Conservation (phyloP, 2,329 filamentous ascomycete species). For the Knufia fluminis region DNA sequence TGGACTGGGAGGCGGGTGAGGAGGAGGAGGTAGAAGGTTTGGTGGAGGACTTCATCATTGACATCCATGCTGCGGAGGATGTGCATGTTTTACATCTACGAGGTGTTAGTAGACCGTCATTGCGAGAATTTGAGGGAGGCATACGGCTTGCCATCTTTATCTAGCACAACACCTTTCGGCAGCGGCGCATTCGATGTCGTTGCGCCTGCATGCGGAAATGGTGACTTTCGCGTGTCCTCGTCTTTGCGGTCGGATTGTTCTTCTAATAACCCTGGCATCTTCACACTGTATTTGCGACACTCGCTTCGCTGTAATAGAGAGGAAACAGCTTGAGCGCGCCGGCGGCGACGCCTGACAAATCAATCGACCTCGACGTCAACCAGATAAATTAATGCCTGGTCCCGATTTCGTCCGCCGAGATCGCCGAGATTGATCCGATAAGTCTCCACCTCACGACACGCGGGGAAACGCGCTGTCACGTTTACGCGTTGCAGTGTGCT, state of each 20-base stretch:
- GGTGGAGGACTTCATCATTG: constrained; percentile 30
- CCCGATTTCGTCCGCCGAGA: not conserved
- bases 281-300: not conserved
- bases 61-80: constrained; percentile 38
- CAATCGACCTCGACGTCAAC: not conserved
- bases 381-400: not conserved
- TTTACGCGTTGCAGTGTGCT: not conserved
- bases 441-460: not conserved
- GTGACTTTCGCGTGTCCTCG: not conserved
- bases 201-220: not conserved
- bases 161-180: constrained; percentile 37
- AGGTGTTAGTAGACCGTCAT: constrained; percentile 9
- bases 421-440: not conserved
- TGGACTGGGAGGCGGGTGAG: constrained; percentile 26
- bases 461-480: not conserved
- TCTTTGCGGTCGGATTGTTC: not conserved
- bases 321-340: not conserved
- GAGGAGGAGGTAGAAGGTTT: constrained; percentile 15
- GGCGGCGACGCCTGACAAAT: constrained; percentile 5
- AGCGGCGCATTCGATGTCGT: not conserved
- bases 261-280: constrained; percentile 9
- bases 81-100: constrained; percentile 41
- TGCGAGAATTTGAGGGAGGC: constrained; percentile 16
- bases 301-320: not conserved
- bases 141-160: constrained; percentile 43